phyloP scores from a whole-genome alignment of 2,329 filamentous ascomycete genomes.

The Ramularia endophylla region DNA sequence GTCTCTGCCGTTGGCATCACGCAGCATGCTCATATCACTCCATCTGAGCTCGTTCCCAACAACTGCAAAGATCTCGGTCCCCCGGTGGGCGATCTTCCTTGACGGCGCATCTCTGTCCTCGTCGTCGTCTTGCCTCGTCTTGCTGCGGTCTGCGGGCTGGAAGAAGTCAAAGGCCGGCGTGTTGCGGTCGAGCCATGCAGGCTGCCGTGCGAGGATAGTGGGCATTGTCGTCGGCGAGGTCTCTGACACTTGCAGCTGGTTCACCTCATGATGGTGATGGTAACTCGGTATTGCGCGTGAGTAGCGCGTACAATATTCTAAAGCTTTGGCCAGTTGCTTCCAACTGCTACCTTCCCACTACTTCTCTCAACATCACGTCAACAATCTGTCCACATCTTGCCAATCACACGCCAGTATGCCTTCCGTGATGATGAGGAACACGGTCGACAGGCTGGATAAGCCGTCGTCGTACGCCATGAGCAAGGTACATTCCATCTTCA shows the following conservation, averaged over 20 bases:
- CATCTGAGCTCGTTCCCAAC: slow-evolving; percentile 87
- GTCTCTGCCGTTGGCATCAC: slow-evolving; percentile 43
- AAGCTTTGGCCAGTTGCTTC: slow-evolving; percentile 7
- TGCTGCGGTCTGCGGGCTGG: slow-evolving; percentile 32
- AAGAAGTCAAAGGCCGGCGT: slow-evolving; percentile 77
- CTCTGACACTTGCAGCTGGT: not conserved
- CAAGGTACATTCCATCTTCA: slow-evolving; percentile 56
- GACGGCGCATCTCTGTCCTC: slow-evolving; percentile 35
- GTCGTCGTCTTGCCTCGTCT: slow-evolving; percentile 8
- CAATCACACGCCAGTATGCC: slow-evolving; percentile 35
- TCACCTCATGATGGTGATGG: slow-evolving; percentile 3
- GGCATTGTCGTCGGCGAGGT: slow-evolving; percentile 57
- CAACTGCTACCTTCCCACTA: slow-evolving; percentile 10
- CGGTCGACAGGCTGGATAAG: slow-evolving; percentile 86
- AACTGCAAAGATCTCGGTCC: slow-evolving; percentile 83
- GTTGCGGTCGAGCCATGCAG: slow-evolving; percentile 76
- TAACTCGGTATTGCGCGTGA: too few relatives aligned
- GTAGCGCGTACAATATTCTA: too few relatives aligned
- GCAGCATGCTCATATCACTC: slow-evolving; percentile 76
- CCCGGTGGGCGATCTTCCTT: slow-evolving; percentile 69
- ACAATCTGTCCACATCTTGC: slow-evolving; percentile 1
- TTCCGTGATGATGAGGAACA: slow-evolving; percentile 51
- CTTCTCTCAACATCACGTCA: too few relatives aligned
- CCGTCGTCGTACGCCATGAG: slow-evolving; percentile 89
- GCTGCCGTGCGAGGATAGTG: slow-evolving; percentile 77